phyloP scores from a whole-genome alignment of 306 rosid species.

The Delonix regia region DNA sequence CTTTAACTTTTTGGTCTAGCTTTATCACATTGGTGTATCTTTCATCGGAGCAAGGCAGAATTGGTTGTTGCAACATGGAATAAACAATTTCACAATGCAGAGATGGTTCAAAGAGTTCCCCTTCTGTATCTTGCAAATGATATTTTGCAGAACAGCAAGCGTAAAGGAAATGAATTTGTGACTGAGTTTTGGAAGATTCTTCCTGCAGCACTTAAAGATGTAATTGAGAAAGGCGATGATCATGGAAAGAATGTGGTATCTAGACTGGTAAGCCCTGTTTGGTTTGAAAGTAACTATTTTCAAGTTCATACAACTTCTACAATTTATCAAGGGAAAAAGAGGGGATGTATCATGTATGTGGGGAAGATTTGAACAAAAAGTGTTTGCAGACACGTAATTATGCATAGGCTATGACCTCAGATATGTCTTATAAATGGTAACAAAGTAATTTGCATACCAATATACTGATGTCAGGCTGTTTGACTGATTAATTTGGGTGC shows the following conservation, averaged over 20 bases:
- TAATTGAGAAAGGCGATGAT: constrained; percentile 60
- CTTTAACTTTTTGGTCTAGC: constrained; percentile 64
- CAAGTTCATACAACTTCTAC: neutral
- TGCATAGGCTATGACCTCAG: constrained; percentile 21
- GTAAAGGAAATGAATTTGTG: constrained; percentile 95
- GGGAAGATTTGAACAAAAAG: constrained; percentile 9
- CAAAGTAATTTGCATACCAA: constrained; percentile 21
- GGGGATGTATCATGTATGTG: neutral
- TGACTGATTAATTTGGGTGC: constrained; percentile 23
- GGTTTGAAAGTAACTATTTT: constrained; percentile 27
- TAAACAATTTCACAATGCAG: constrained; percentile 67
- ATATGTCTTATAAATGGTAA: constrained; percentile 18
- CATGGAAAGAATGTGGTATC: constrained; percentile 61
- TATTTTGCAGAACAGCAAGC: constrained; percentile 91
- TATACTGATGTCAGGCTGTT: constrained; percentile 27
- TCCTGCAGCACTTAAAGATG: constrained; percentile 75
- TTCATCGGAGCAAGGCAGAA: constrained; percentile 86
- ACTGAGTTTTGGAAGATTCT: constrained; percentile 91
- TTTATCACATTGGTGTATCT: constrained; percentile 96
- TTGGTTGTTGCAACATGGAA: constrained; percentile 88
- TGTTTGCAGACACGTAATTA: neutral
- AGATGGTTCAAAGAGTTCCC: constrained; percentile 69
- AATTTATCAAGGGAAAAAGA: constrained; percentile 3
- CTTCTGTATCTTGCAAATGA: constrained; percentile 95
- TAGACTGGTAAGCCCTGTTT: constrained; percentile 66